Conservation (phyloP, 768 basidiomycete genomes). For the Pulveroboletus sp. region DNA sequence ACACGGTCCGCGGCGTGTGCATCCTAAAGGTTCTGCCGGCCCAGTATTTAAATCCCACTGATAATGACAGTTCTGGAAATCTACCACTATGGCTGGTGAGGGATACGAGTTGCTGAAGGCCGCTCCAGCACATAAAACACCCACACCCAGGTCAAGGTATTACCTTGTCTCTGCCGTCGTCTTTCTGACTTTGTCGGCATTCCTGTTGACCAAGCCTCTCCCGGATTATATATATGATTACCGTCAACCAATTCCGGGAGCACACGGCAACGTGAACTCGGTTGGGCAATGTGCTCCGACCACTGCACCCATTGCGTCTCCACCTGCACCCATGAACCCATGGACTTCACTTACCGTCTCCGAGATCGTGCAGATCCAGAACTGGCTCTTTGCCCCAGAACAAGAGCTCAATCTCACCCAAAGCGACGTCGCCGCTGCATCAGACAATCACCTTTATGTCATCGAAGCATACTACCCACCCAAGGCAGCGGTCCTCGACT, state of each 20-base stretch:
- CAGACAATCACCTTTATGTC: slow-evolving; percentile 50
- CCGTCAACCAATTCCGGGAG: neutral
- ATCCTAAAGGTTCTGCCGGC: neutral
- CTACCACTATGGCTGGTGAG: slow-evolving; percentile 15
- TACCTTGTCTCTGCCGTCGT: slow-evolving; percentile 11
- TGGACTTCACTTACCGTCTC: slow-evolving; percentile 49
- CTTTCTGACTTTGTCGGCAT: slow-evolving; percentile 9
- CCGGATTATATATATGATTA: slow-evolving; percentile 1
- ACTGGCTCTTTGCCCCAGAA: slow-evolving; percentile 45
- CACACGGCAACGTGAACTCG: slow-evolving; percentile 1
- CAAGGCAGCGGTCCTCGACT: slow-evolving; percentile 46
- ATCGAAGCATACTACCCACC: slow-evolving; percentile 50
- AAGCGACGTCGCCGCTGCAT: slow-evolving; percentile 26
- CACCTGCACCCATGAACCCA: slow-evolving; percentile 45
- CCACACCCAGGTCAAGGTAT: slow-evolving; percentile 9
- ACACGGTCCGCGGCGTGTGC: too few relatives aligned
- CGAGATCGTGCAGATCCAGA: slow-evolving; percentile 42
- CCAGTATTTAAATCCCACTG: neutral
- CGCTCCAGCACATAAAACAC: neutral
- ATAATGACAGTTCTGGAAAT: neutral
- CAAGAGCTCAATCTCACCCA: slow-evolving; percentile 49
- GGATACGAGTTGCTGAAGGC: slow-evolving; percentile 19
- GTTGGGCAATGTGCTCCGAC: slow-evolving; percentile 35
- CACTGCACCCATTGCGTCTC: slow-evolving; percentile 32
- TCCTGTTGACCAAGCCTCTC: slow-evolving; percentile 10